Percentiles rank a stretch among this genome's conserved stretches.
Evolutionary conservation across 768 basidiomycete genomes (phyloP).

Genomic region (Boletus pseudo-olivaceus): DNA sequence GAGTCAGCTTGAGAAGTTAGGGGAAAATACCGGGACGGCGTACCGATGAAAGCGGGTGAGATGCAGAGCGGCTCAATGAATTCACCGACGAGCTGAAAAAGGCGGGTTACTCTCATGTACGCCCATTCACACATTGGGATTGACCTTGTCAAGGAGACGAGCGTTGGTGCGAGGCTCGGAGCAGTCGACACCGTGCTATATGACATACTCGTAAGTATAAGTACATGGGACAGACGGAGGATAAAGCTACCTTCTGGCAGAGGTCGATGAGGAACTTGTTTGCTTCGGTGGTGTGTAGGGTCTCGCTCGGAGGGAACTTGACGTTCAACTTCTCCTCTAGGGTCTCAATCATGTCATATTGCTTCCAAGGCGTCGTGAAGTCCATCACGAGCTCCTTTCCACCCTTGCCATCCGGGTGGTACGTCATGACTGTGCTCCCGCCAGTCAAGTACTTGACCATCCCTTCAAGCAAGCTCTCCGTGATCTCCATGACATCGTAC

Average conservation of each 20-base stretch:
- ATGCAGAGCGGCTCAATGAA: conserved; percentile 97
- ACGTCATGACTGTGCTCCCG: conserved; percentile 74
- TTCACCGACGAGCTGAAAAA: conserved; percentile 84
- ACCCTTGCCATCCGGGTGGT: conserved; percentile 94
- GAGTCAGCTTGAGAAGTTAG: background rate
- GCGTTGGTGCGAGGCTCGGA: conserved; percentile 94
- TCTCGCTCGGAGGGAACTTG: conserved; percentile 91
- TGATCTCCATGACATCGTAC: conserved; percentile 98
- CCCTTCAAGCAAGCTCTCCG: conserved; percentile 85
- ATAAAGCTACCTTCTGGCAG: conserved; percentile 64
- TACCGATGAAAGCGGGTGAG: conserved; percentile 93
- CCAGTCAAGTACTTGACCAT: conserved; percentile 84
- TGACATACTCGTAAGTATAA: background rate
- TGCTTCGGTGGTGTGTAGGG: conserved; percentile 81
- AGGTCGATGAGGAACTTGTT: conserved; percentile 86
- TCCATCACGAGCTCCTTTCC: conserved; percentile 73
- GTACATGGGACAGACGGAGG: background rate
- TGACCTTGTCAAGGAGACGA: conserved; percentile 89
- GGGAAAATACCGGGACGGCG: conserved; percentile 6
- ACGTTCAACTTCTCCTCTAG: conserved; percentile 90
- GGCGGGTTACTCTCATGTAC: background rate
- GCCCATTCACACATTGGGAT: background rate
- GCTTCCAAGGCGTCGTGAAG: conserved; percentile 94
- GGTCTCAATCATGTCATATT: conserved; percentile 97
- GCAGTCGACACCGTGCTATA: conserved; percentile 92